Percentiles rank a stretch among this genome's conserved stretches.
Evolutionary conservation across 139 green algal genomes (phyloP).

Genomic region (Nannochloris sp.): DNA sequence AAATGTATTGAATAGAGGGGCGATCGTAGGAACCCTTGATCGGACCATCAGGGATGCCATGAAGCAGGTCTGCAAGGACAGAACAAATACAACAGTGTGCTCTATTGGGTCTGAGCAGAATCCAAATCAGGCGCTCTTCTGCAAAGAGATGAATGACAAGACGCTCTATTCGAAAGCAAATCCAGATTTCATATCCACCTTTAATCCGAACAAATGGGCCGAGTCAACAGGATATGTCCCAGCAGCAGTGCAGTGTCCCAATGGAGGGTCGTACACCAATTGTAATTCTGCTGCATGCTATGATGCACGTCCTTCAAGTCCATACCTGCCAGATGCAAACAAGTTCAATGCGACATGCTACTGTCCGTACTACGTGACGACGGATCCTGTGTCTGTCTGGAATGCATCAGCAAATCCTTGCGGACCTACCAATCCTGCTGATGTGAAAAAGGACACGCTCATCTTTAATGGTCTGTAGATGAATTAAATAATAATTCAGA

Average conservation of each 20-base stretch:
- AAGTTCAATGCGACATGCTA: conserved; percentile 1
- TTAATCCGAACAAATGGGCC: background rate
- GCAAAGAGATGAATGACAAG: background rate
- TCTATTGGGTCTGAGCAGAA: background rate
- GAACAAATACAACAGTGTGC: no score
- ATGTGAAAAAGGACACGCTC: background rate
- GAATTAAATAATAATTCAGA: no score
- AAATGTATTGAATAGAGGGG: background rate
- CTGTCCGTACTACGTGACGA: background rate
- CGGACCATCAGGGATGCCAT: background rate
- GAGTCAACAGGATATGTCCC: background rate
- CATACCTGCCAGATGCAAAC: background rate
- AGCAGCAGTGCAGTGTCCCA: background rate
- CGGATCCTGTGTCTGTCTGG: background rate
- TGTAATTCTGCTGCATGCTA: background rate
- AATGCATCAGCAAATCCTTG: background rate
- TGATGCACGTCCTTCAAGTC: background rate
- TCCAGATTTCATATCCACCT: background rate
- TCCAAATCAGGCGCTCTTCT: background rate
- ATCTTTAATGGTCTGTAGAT: background rate
- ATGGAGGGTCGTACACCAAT: background rate
- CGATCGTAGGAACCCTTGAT: background rate
- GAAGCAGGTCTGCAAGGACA: background rate
- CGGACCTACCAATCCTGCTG: background rate
- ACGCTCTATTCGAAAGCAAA: background rate